phyloP scores from a whole-genome alignment of 768 basidiomycete genomes.

The Saitozyma sp. region DNA sequence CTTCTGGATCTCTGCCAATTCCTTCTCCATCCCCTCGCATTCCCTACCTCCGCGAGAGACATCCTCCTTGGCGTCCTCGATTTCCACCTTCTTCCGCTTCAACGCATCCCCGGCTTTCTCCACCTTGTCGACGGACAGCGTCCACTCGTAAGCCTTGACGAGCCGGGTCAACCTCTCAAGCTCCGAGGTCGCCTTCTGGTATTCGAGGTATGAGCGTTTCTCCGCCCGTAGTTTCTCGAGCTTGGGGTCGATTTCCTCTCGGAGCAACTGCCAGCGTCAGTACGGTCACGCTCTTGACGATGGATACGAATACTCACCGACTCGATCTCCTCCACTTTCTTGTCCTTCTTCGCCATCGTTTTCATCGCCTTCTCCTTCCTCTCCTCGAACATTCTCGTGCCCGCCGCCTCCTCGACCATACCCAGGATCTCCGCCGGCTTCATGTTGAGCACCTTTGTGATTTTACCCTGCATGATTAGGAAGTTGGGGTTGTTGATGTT shows the following conservation, averaged over 20 bases:
- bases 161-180: slow-evolving; percentile 80
- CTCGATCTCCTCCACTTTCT: slow-evolving; percentile 85
- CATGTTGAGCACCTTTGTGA: slow-evolving; percentile 99
- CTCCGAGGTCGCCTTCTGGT: slow-evolving; percentile 83
- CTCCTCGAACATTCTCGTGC: slow-evolving; percentile 98
- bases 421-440: slow-evolving; percentile 94
- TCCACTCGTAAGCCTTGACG: slow-evolving; percentile 87
- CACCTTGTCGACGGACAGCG: slow-evolving; percentile 51
- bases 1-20: slow-evolving; percentile 65
- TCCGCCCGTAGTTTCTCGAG: slow-evolving; percentile 84
- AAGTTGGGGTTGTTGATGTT: slow-evolving; percentile 99
- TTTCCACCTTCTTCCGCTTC: slow-evolving; percentile 35
- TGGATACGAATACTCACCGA: slow-evolving; percentile 51
- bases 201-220: slow-evolving; percentile 83
- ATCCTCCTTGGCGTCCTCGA: slow-evolving; percentile 42
- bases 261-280: slow-evolving; percentile 57
- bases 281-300: not conserved
- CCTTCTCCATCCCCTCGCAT: slow-evolving; percentile 62
- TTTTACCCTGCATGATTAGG: slow-evolving; percentile 98
- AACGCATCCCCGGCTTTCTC: slow-evolving; percentile 38
- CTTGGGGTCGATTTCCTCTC: slow-evolving; percentile 92
- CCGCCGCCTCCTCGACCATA: slow-evolving; percentile 98
- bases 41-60: slow-evolving; percentile 57
- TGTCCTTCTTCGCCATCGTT: slow-evolving; percentile 97
- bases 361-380: slow-evolving; percentile 93